These are phyloP conservation scores for Blastobotrys persicus DNA, from an alignment of 1,139 yeast genomes.

Conservation along the genomic window DNA sequence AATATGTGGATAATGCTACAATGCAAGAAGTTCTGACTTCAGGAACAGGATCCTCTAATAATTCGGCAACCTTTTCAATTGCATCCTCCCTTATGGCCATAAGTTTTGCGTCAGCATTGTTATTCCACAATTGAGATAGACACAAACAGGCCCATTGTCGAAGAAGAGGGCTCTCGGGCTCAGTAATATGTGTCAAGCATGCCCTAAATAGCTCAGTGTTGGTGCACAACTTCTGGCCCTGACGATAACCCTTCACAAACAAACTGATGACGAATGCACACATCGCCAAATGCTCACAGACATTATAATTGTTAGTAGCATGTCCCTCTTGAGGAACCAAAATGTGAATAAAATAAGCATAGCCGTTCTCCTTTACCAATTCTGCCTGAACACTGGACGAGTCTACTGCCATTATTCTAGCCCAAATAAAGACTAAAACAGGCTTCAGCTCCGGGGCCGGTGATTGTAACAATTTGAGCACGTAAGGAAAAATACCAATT, in stretches of 20 bases:
- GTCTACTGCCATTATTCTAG: conserved; percentile 95
- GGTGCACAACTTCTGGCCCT: conserved; percentile 79
- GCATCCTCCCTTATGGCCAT: conserved; percentile 66
- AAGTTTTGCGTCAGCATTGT: conserved; percentile 73
- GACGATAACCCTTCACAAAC: conserved; percentile 74
- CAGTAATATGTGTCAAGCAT: conserved; percentile 62
- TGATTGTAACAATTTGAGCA: conserved; percentile 80
- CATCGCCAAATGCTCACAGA: conserved; percentile 86
- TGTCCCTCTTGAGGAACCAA: conserved; percentile 49
- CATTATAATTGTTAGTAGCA: conserved; percentile 37
- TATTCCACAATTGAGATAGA: conserved; percentile 72
- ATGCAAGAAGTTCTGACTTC: conserved; percentile 89
- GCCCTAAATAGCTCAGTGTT: conserved; percentile 70
- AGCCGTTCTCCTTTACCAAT: conserved; percentile 86
- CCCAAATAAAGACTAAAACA: conserved; percentile 94
- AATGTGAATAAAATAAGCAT: conserved; percentile 79
- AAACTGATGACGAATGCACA: conserved; percentile 86
- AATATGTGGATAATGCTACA: conserved; percentile 67
- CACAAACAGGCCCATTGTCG: conserved; percentile 90
- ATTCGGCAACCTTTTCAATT: conserved; percentile 52
- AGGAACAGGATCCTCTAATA: conserved; percentile 86
- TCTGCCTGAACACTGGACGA: conserved; percentile 88
- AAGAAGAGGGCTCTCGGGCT: conserved; percentile 77
- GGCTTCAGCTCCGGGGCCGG: conserved; percentile 97
- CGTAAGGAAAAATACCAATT: conserved; percentile 95